These are phyloP conservation scores for Vaucheria bursata DNA, from an alignment of 352 stramenopile genomes.

Conservation along the genomic window DNA sequence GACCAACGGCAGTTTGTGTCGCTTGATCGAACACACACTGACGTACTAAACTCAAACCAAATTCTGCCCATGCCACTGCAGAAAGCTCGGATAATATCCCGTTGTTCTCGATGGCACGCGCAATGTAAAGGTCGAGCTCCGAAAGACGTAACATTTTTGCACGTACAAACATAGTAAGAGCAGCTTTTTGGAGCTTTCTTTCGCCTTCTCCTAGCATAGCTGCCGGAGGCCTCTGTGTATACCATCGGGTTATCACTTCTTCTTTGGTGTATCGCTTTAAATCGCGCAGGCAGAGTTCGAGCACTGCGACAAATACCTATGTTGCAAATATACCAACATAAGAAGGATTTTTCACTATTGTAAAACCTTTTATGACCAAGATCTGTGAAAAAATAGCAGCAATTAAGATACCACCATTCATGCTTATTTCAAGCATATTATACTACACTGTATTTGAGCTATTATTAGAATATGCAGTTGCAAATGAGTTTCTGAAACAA, in stretches of 20 bases:
- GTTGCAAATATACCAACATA: no score
- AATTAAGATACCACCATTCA: no score
- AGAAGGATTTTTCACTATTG: no score
- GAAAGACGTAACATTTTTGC: neutral
- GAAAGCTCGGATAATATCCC: neutral
- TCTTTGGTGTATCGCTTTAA: slow-evolving; percentile 34
- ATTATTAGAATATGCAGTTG: no score
- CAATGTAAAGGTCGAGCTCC: slow-evolving; percentile 11
- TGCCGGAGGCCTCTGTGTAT: slow-evolving; percentile 19
- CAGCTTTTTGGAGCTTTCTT: slow-evolving; percentile 33
- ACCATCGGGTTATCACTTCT: slow-evolving; percentile 39
- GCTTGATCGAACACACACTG: slow-evolving; percentile 37
- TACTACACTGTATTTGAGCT: no score
- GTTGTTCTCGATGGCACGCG: neutral
- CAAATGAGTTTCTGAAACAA: no score
- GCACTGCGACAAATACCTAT: slow-evolving; percentile 37
- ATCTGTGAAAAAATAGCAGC: no score
- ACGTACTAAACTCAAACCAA: slow-evolving; percentile 18
- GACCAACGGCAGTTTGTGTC: neutral
- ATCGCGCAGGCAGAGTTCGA: slow-evolving; percentile 41
- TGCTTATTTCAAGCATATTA: no score
- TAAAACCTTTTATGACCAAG: no score
- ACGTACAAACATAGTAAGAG: slow-evolving; percentile 16
- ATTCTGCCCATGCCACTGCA: slow-evolving; percentile 21
- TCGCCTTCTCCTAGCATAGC: slow-evolving; percentile 18